These are phyloP conservation scores for Stachybotrys elegans DNA, from an alignment of 2,329 filamentous ascomycete genomes.

Conservation along the genomic window DNA sequence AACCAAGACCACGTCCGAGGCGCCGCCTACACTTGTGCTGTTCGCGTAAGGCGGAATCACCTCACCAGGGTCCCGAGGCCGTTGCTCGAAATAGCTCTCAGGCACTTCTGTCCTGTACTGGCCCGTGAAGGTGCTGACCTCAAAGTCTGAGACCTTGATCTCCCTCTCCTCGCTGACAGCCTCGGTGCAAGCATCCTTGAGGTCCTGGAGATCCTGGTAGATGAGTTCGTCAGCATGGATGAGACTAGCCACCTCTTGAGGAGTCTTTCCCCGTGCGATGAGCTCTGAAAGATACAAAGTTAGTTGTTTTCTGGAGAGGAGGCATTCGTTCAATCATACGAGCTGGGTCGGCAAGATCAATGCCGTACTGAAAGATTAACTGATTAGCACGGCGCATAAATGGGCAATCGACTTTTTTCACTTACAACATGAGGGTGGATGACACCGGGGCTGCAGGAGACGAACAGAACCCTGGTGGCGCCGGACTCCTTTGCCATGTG, in stretches of 20 bases:
- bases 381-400: too few species aligned
- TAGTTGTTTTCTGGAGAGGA: not conserved
- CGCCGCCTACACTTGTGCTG: not conserved
- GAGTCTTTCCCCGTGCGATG: constrained; percentile 34
- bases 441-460: constrained; percentile 76
- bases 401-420: constrained; percentile 8
- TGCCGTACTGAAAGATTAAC: constrained; percentile 33
- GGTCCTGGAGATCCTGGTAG: constrained; percentile 59
- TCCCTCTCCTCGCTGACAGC: constrained; percentile 53
- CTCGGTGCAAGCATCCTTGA: constrained; percentile 74
- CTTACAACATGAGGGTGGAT: constrained; percentile 83
- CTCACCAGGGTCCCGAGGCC: constrained; percentile 59
- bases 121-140: constrained; percentile 89
- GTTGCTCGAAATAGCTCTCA: constrained; percentile 75
- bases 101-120: constrained; percentile 78
- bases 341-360: constrained; percentile 38
- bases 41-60: too few species aligned
- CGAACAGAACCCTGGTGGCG: constrained; percentile 77
- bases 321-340: constrained; percentile 20
- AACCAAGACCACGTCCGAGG: constrained; percentile 8
- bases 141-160: constrained; percentile 56
- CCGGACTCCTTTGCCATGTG: constrained; percentile 79
- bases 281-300: constrained; percentile 24
- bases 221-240: constrained; percentile 51
- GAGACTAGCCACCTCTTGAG: constrained; percentile 32